Evolutionary conservation across 495 filamentous ascomycete genomes (phyloP).

Genomic region (Lineolata rhizophorae): DNA sequence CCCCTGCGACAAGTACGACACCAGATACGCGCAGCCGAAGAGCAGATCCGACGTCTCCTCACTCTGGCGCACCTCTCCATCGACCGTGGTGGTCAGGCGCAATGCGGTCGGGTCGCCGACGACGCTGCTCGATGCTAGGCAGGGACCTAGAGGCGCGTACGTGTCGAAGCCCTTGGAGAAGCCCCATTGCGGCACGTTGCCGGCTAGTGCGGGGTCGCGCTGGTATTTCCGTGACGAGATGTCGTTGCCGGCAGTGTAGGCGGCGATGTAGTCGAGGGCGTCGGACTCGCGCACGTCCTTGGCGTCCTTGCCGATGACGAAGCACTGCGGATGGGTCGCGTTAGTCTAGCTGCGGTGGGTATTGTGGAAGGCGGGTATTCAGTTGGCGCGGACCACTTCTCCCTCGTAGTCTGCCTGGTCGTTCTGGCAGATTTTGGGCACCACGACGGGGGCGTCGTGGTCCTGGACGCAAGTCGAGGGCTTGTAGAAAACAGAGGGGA

Average conservation of each 20-base stretch:
- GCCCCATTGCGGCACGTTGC: constrained; percentile 18
- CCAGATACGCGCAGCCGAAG: constrained; percentile 17
- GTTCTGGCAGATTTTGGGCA: constrained; percentile 16
- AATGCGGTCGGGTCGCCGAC: constrained; percentile 12
- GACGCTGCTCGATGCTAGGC: constrained; percentile 13
- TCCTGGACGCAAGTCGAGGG: constrained; percentile 17
- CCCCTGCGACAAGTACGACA: constrained; percentile 26
- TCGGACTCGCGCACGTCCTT: constrained; percentile 16
- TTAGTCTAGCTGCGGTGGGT: constrained; percentile 15
- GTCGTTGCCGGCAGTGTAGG: constrained; percentile 27
- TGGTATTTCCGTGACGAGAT: constrained; percentile 23
- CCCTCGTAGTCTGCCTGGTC: constrained; percentile 18
- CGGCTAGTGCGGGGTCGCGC: constrained; percentile 14
- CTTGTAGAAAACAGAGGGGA: constrained; percentile 23
- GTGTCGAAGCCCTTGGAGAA: constrained; percentile 26
- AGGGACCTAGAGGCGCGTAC: constrained; percentile 25
- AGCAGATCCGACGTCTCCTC: constrained; percentile 18
- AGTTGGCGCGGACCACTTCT: constrained; percentile 13
- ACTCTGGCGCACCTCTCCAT: constrained; percentile 20
- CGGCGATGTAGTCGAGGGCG: constrained; percentile 20
- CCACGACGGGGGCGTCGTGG: constrained; percentile 7
- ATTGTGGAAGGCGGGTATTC: no score
- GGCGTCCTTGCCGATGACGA: constrained; percentile 19
- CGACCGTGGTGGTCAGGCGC: constrained; percentile 16
- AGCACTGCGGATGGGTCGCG: constrained; percentile 15